These are phyloP conservation scores for Phialophora expanda DNA, from an alignment of 2,329 filamentous ascomycete genomes.

Conservation along the genomic window DNA sequence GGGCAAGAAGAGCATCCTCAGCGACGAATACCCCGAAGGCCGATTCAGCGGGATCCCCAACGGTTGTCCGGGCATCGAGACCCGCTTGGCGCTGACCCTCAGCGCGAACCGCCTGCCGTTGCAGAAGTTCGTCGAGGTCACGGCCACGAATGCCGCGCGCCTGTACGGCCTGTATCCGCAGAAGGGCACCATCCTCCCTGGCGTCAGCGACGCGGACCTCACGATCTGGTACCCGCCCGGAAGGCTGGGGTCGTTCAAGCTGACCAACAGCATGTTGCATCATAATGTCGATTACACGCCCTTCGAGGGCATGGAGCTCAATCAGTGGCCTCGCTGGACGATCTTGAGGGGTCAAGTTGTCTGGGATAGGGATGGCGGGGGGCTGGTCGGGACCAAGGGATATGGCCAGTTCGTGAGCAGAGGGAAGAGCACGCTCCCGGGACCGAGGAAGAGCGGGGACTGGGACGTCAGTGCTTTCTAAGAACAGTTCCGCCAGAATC, in stretches of 20 bases:
- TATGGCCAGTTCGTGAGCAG: slow-evolving; percentile 58
- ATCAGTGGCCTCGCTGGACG: slow-evolving; percentile 67
- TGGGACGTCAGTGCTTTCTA: slow-evolving; percentile 39
- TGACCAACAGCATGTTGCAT: slow-evolving; percentile 63
- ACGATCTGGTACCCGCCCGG: slow-evolving; percentile 62
- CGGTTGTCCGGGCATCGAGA: slow-evolving; percentile 64
- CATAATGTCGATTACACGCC: slow-evolving; percentile 68
- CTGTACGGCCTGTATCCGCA: slow-evolving; percentile 61
- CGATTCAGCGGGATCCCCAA: slow-evolving; percentile 65
- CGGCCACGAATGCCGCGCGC: slow-evolving; percentile 61
- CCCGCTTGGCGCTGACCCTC: slow-evolving; percentile 57
- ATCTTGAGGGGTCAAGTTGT: slow-evolving; percentile 64
- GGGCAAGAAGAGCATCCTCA: slow-evolving; percentile 58
- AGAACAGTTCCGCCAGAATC: background rate
- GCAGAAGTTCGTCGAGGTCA: slow-evolving; percentile 61
- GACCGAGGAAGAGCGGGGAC: slow-evolving; percentile 42
- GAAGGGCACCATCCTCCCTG: slow-evolving; percentile 59
- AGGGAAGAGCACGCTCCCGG: slow-evolving; percentile 46
- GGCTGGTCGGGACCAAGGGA: slow-evolving; percentile 56
- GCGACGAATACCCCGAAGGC: slow-evolving; percentile 50
- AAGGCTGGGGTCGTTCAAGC: slow-evolving; percentile 49
- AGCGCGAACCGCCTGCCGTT: slow-evolving; percentile 50
- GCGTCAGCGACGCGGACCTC: slow-evolving; percentile 60
- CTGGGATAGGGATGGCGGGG: slow-evolving; percentile 58
- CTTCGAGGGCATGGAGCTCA: slow-evolving; percentile 62